Evolutionary conservation across 73 alveolate species (phyloP).

Genomic region (Paramecium pentaurelia): DNA sequence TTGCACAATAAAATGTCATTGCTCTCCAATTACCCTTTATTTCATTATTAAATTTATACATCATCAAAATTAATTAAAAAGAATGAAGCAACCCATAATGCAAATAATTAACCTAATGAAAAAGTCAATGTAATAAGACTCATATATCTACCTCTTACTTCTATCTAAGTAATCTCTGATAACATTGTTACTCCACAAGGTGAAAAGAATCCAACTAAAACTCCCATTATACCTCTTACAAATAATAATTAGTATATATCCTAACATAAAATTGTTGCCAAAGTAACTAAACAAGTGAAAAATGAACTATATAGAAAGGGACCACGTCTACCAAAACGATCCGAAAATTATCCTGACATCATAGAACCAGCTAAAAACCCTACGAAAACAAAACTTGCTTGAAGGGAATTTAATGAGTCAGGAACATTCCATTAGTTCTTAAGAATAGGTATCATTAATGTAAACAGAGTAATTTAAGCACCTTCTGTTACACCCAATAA

Average conservation of each 20-base stretch:
- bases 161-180: slow-evolving; percentile 33
- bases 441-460: slow-evolving; percentile 54
- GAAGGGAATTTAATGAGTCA: slow-evolving; percentile 28
- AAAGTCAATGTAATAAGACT: slow-evolving; percentile 34
- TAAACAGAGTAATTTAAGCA: slow-evolving; percentile 46
- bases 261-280: neutral
- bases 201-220: slow-evolving; percentile 24
- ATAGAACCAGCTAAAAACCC: slow-evolving; percentile 39
- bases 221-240: slow-evolving; percentile 45
- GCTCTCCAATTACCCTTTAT: slow-evolving; percentile 59
- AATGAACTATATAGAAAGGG: slow-evolving; percentile 41
- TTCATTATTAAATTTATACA: neutral
- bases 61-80: slow-evolving; percentile 22
- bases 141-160: slow-evolving; percentile 52
- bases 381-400: slow-evolving; percentile 53
- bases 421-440: slow-evolving; percentile 50
- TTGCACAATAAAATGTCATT: slow-evolving; percentile 32
- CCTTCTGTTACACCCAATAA: slow-evolving; percentile 48
- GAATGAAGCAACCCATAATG: slow-evolving; percentile 22
- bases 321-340: slow-evolving; percentile 40
- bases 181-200: slow-evolving; percentile 47
- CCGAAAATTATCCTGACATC: slow-evolving; percentile 50
- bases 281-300: neutral
- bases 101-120: slow-evolving; percentile 41
- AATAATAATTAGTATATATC: neutral